A percentile compares a stretch with the other conserved stretches of the same genome.
Evolutionary conservation across 345 rosid species (phyloP).

Genomic region (Ceriops tagal): DNA sequence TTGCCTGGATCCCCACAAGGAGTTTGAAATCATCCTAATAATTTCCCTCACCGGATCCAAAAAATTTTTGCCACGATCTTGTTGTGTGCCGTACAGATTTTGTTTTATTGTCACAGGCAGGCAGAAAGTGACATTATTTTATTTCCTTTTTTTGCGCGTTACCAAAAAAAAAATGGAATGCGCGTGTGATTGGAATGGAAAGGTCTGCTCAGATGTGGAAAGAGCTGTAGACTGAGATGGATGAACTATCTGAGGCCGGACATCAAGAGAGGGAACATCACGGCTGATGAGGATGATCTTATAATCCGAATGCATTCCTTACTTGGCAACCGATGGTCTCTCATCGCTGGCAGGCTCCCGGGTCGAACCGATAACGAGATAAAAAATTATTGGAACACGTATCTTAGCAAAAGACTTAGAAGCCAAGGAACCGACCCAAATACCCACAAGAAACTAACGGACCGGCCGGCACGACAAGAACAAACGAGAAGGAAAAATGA

Average conservation of each 20-base stretch:
- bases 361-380: constrained; percentile 78
- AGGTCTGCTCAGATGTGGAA: constrained; percentile 62
- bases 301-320: constrained; percentile 52
- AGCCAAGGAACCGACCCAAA: constrained; percentile 32
- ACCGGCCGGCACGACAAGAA: neutral
- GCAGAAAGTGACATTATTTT: too few species aligned
- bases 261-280: constrained; percentile 58
- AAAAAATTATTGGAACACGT: constrained; percentile 60
- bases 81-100: too few species aligned
- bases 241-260: constrained; percentile 64
- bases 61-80: too few species aligned
- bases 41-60: too few species aligned
- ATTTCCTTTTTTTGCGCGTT: too few species aligned
- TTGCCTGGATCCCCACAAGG: too few species aligned
- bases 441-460: constrained; percentile 33
- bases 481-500: constrained; percentile 4
- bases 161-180: neutral
- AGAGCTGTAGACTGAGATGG: constrained; percentile 72
- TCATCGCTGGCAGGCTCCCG: constrained; percentile 58
- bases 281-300: constrained; percentile 53
- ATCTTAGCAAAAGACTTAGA: constrained; percentile 40
- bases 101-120: too few species aligned
- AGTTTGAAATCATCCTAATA: too few species aligned
- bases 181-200: neutral
- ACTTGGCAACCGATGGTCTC: constrained; percentile 65